Base-by-base conservation (phyloP, 768 basidiomycete genomes). In the Mycena maculata region DNA sequence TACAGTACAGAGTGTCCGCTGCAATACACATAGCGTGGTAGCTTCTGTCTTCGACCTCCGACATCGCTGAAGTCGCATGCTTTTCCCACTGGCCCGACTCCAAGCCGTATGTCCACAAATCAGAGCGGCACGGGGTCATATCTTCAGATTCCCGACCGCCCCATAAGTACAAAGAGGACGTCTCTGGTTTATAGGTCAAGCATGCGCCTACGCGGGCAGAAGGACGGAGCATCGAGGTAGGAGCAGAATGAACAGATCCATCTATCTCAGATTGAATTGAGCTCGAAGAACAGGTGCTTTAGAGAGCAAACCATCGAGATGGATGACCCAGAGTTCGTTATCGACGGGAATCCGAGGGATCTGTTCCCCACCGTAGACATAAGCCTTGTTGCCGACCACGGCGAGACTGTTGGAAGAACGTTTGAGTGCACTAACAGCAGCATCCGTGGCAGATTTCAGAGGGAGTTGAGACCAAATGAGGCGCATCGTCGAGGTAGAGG, bases 1-100 rank as follows among this genome's bases (percentile, higher is more conserved):
- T 47, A 59, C 57, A 20, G 30, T 59, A 59, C 4, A 58, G 44
- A 23, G 44, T 38, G 27, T 47, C n/a, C 5, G 18, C 57, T 5
- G 44, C 25, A 11, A 47, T 33, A 28, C 57, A 59, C 57, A 59
- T 59, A n/a, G 57, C 57, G 44, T 59, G 57, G 44, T 59, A 59
- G 16, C 57, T 59, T 47, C 57, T 28, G 41, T 22, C 28, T 38
- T 27, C 57, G 44, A 59, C 57, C 57, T 42, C 31, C 30, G 4
- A 36, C 22, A 23, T 28, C 39, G 27, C 57, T 27, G 30, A 27
- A 20, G 57, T 59, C 8, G 57, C 41, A 23, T 30, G 11, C 15
- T 33, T 30, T 25, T 33, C 13, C 57, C 57, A 59, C 22, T 59
- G 22, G 23, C 44, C 28, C 22, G 39, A 33, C 9, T 5, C 11